Conservation (phyloP, 2,329 filamentous ascomycete genomes). For the Colletotrichum navitas region DNA sequence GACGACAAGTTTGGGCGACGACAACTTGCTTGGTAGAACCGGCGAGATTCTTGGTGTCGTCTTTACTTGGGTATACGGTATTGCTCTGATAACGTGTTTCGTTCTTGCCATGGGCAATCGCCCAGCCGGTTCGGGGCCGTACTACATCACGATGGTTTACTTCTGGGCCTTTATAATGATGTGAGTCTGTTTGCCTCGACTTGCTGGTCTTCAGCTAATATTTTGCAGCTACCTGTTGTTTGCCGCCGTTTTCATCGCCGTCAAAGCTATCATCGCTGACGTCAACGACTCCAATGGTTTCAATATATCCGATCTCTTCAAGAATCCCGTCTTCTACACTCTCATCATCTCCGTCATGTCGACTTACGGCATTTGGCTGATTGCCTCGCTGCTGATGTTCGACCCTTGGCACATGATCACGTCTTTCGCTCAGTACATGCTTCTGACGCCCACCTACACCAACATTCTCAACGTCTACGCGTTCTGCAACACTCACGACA, state of each 20-base stretch:
- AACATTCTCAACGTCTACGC: constrained; percentile 99
- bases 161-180: constrained; percentile 98
- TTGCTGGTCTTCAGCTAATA: constrained; percentile 44
- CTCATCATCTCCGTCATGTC: constrained; percentile 92
- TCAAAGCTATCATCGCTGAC: constrained; percentile 83
- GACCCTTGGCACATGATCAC: constrained; percentile 99
- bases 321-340: constrained; percentile 90
- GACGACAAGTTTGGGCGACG: constrained; percentile 83
- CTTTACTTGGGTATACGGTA: constrained; percentile 96
- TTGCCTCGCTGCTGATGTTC: constrained; percentile 93
- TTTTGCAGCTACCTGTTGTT: constrained; percentile 84
- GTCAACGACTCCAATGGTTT: constrained; percentile 73
- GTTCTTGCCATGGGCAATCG: constrained; percentile 94
- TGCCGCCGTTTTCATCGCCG: constrained; percentile 93
- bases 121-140: constrained; percentile 90
- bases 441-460: constrained; percentile 95
- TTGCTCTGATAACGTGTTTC: constrained; percentile 93
- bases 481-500: constrained; percentile 98
- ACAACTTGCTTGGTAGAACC: constrained; percentile 77
- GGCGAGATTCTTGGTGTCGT: constrained; percentile 87
- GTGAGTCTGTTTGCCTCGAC: constrained; percentile 60
- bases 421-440: constrained; percentile 92
- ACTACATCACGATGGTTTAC: constrained; percentile 97
- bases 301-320: constrained; percentile 79
- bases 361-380: constrained; percentile 92